These are phyloP conservation scores for Trichoderma sp. DNA, from an alignment of 2,329 filamentous ascomycete genomes.

Conservation along the genomic window DNA sequence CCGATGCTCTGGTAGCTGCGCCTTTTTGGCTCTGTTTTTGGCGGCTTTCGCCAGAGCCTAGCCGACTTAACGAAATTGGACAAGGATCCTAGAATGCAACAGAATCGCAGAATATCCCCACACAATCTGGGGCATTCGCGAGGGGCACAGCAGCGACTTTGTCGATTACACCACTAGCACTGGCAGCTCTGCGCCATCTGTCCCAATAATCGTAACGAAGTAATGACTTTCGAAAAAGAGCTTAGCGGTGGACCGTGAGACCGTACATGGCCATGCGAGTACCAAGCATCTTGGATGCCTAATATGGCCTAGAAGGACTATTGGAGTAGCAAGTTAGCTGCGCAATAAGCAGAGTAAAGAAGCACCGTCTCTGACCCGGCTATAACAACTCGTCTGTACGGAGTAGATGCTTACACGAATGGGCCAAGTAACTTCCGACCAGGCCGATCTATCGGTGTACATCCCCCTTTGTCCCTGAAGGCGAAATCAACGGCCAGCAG, in stretches of 20 bases:
- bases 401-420: not conserved
- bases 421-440: not conserved
- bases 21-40: not conserved
- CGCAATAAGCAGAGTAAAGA: not conserved
- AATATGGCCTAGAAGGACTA: not conserved
- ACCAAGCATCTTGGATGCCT: not conserved
- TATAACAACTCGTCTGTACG: not conserved
- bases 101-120: not conserved
- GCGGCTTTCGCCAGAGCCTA: not conserved
- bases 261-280: not conserved
- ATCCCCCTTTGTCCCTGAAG: not conserved
- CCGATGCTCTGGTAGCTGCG: not conserved
- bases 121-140: conserved; percentile 4
- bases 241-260: not conserved
- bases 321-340: not conserved
- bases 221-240: not conserved
- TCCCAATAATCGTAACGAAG: not conserved
- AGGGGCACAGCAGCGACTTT: not conserved
- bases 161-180: not conserved
- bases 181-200: not conserved
- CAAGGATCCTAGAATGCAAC: not conserved
- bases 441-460: not conserved
- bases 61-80: not conserved
- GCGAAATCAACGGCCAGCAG: not conserved
- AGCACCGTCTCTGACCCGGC: not conserved